Percentiles rank a stretch among this genome's conserved stretches.
These are phyloP conservation scores for Raphidocelis subcapitata DNA, from an alignment of 139 green algal genomes.

Conservation along the genomic window DNA sequence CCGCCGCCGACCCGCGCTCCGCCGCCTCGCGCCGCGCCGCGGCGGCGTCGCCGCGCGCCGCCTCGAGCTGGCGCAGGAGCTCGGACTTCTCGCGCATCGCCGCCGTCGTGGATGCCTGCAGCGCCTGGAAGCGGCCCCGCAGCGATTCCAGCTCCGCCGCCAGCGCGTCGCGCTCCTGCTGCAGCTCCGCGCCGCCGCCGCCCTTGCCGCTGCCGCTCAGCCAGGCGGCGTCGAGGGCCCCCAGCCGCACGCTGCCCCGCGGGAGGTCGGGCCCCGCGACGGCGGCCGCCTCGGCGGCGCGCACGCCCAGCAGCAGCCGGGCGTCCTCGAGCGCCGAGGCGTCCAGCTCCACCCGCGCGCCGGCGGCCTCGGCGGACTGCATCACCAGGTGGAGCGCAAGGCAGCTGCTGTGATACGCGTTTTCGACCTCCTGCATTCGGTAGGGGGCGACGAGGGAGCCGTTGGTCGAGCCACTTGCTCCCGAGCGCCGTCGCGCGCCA, in stretches of 20 bases:
- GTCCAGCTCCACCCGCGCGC: background rate
- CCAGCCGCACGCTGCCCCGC: background rate
- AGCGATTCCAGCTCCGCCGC: slow-evolving; percentile 16
- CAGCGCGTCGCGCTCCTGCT: slow-evolving; percentile 21
- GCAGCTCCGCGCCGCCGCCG: background rate
- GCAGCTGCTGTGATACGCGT: too few relatives aligned
- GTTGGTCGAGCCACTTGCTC: too few relatives aligned
- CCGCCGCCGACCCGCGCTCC: background rate
- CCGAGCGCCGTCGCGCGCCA: too few relatives aligned
- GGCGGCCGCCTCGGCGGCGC: slow-evolving; percentile 11
- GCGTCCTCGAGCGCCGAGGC: slow-evolving; percentile 26
- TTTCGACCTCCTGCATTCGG: too few relatives aligned
- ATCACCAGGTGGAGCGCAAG: too few relatives aligned
- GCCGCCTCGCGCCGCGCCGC: background rate
- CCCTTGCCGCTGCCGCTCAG: slow-evolving; percentile 5
- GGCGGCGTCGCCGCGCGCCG: background rate
- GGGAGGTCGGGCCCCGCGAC: slow-evolving; percentile 16
- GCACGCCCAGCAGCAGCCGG: slow-evolving; percentile 6
- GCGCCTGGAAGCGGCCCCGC: slow-evolving; percentile 5
- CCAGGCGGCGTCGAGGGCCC: background rate
- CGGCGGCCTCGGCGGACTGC: too few relatives aligned
- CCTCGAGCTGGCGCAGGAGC: background rate
- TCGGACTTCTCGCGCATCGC: slow-evolving; percentile 2
- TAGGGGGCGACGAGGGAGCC: too few relatives aligned
- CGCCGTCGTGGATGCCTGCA: slow-evolving; percentile 8